phyloP scores from a whole-genome alignment of 495 filamentous ascomycete genomes.

The Tuber microsphaerosporum region DNA sequence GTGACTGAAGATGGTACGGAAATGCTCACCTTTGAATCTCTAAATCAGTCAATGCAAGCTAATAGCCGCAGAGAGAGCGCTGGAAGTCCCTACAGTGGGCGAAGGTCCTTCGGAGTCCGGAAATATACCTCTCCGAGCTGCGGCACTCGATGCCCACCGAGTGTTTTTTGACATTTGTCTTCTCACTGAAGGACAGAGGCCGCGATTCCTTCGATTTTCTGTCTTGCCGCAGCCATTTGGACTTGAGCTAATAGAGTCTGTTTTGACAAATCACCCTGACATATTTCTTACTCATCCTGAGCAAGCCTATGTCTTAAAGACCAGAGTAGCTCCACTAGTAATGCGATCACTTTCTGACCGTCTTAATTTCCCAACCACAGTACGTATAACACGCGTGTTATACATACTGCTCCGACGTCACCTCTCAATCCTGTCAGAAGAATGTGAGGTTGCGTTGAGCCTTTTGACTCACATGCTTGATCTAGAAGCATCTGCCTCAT shows the following conservation, averaged over 20 bases:
- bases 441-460: constrained; percentile 77
- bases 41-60: not conserved
- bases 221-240: constrained; percentile 72
- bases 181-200: constrained; percentile 71
- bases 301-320: constrained; percentile 68
- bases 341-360: constrained; percentile 70
- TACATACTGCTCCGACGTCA: constrained; percentile 71
- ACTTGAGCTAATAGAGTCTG: constrained; percentile 82
- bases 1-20: constrained; percentile 65
- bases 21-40: constrained; percentile 11
- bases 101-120: constrained; percentile 61
- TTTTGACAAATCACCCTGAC: constrained; percentile 72
- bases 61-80: constrained; percentile 43
- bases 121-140: constrained; percentile 58
- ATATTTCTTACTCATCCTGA: constrained; percentile 75
- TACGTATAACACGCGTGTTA: constrained; percentile 73
- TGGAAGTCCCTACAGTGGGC: constrained; percentile 50
- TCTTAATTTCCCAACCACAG: constrained; percentile 71
- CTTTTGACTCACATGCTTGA: constrained; percentile 85
- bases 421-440: constrained; percentile 62
- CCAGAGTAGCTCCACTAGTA: constrained; percentile 73
- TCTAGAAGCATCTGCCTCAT: constrained; percentile 64
- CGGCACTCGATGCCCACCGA: constrained; percentile 81
- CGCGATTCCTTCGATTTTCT: constrained; percentile 69
- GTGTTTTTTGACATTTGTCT: constrained; percentile 86